Base-by-base conservation (phyloP, 2,329 filamentous ascomycete species). In the Malbranchea zuffiana region DNA sequence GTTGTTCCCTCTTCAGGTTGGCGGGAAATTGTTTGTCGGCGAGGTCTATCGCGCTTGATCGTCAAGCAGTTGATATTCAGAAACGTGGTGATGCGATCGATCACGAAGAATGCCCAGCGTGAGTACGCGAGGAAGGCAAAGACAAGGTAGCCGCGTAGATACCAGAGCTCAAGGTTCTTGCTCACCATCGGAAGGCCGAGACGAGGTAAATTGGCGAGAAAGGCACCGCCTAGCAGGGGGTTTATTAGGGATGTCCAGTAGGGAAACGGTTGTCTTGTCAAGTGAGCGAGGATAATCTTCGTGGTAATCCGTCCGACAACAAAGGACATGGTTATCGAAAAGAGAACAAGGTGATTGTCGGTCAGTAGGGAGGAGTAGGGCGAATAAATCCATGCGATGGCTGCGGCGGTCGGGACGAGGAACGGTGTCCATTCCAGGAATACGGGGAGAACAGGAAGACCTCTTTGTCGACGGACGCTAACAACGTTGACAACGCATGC, bases 231-330 rank as follows among this genome's bases (percentile, higher is more conserved):
- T 32, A 95, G 72, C 25, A 98, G 76, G 5, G 90, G 90, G 21
- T 74, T 76, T 24, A 96, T 71, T 73, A 96, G 82, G 32, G 90
- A 73, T 7, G 90, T 96, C 86, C 87, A 96, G 71, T 83, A 92
- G 1, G 90, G 90, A 63, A 96, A 98, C 3, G 88, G 83, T 59
- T 96, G 90, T 45, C 77, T 77, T 2, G 90, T 90, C 35, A 98
- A 69, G 60, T 98, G 90, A 2, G 90, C 88, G 12, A 98, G 77
- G 55, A 98, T 98, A 61, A 96, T 96, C 68, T 96, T 98, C 25
- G 90, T 98, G 0, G 90, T 96, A 80, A 98, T 86, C 48, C 90
- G 81, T 23, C 90, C 90, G 59, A 98, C 96, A 41, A 95, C 90
- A 51, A 96, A 87, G n/a, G 84, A 82, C 70, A 96, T 82, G 42